phyloP scores from a whole-genome alignment of 2,329 filamentous ascomycete genomes.

The Septoria petroselini region DNA sequence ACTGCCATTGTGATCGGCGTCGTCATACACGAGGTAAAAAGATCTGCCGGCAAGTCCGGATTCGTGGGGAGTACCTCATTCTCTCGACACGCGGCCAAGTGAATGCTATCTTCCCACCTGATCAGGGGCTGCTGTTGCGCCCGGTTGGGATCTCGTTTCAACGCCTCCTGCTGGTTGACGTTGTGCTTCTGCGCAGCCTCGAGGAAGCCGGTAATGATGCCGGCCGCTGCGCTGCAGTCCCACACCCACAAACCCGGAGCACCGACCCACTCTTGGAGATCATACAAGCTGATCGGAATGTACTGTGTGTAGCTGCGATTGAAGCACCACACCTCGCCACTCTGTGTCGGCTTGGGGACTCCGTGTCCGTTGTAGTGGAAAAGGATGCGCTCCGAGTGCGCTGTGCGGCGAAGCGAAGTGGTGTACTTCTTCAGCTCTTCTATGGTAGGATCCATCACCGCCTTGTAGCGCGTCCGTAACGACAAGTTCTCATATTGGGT shows the following conservation, averaged over 20 bases:
- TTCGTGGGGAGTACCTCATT: slow-evolving; percentile 95
- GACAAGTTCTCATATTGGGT: slow-evolving; percentile 94
- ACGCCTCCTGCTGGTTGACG: slow-evolving; percentile 75
- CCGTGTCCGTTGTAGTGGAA: slow-evolving; percentile 99
- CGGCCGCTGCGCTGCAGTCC: slow-evolving; percentile 94
- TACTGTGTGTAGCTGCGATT: slow-evolving; percentile 99
- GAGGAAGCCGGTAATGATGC: slow-evolving; percentile 93
- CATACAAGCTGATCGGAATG: slow-evolving; percentile 92
- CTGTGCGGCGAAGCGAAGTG: slow-evolving; percentile 81
- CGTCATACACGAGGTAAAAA: slow-evolving; percentile 93
- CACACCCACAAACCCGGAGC: slow-evolving; percentile 96
- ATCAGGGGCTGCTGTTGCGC: slow-evolving; percentile 32
- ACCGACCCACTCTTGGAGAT: slow-evolving; percentile 91
- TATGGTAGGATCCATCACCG: slow-evolving; percentile 91
- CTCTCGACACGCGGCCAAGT: slow-evolving; percentile 84
- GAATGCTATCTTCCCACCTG: slow-evolving; percentile 82
- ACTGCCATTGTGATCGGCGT: slow-evolving; percentile 97
- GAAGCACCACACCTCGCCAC: slow-evolving; percentile 98
- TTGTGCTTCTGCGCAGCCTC: slow-evolving; percentile 94
- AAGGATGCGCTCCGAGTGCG: slow-evolving; percentile 93
- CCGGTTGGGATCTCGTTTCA: slow-evolving; percentile 63
- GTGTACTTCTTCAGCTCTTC: slow-evolving; percentile 98
- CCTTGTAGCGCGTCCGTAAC: slow-evolving; percentile 93
- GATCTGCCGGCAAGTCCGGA: slow-evolving; percentile 83
- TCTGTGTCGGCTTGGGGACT: slow-evolving; percentile 90